Percentiles rank a stretch among this genome's conserved stretches.
Evolutionary conservation across 2,329 filamentous ascomycete genomes (phyloP).

Genomic region (Ascochyta lentis): DNA sequence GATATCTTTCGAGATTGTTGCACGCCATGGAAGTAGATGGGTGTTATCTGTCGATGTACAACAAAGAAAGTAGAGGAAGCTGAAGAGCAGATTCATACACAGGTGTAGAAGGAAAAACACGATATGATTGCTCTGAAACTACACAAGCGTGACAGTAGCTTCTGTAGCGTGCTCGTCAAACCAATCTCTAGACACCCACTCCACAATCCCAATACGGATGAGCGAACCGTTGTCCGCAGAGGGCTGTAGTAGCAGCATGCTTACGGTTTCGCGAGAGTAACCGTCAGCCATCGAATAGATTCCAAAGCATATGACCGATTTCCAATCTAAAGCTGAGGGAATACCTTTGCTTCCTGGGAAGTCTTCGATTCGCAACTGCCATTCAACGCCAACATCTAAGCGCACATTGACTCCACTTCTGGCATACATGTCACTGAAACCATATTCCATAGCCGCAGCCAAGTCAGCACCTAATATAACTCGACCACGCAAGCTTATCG

Average conservation of each 20-base stretch:
- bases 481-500: neutral
- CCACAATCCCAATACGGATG: neutral
- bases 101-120: too few species aligned
- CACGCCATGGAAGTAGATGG: too few species aligned
- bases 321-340: neutral
- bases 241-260: neutral
- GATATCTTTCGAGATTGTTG: too few species aligned
- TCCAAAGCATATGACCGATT: neutral
- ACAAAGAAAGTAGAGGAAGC: too few species aligned
- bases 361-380: too few species aligned
- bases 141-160: neutral
- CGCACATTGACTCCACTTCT: too few species aligned
- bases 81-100: too few species aligned
- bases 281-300: neutral
- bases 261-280: neutral
- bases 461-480: neutral
- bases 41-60: too few species aligned
- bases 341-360: neutral
- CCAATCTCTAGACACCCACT: neutral
- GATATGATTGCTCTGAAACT: neutral
- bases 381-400: too few species aligned
- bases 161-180: slow-evolving; percentile 2
- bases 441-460: too few species aligned
- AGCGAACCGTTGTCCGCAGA: neutral
- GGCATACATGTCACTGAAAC: too few species aligned